These are phyloP conservation scores for Apiotrichum veenhuisii DNA, from an alignment of 1,284 basidiomycete species.

Conservation along the genomic window DNA sequence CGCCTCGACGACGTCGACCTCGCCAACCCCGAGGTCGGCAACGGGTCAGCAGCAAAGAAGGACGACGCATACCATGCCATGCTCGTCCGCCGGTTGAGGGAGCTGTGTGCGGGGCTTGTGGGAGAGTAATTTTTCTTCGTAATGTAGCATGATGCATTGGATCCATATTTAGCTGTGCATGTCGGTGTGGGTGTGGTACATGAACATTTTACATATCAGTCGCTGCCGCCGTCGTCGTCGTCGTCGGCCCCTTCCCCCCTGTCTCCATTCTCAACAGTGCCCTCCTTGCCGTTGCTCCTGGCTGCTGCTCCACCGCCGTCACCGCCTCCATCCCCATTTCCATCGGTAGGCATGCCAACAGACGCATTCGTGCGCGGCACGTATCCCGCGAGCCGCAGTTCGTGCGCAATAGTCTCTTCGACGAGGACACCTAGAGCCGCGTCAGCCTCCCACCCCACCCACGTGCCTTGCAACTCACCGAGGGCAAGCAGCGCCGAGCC, in stretches of 20 bases:
- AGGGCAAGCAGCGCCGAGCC: conserved; percentile 34
- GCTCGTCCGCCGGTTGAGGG: conserved; percentile 41
- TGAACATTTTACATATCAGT: too few species aligned
- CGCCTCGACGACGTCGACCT: conserved; percentile 47
- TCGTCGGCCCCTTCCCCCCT: too few species aligned
- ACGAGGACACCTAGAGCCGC: conserved; percentile 29
- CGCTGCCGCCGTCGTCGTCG: too few species aligned
- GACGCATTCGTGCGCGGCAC: too few species aligned
- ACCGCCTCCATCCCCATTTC: not conserved
- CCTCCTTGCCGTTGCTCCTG: too few species aligned
- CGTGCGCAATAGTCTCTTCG: conserved; percentile 24
- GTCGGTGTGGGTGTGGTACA: too few species aligned
- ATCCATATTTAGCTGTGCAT: too few species aligned
- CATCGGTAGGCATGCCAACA: not conserved
- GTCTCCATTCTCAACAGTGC: too few species aligned
- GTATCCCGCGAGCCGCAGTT: conserved; percentile 22
- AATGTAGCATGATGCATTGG: conserved; percentile 3
- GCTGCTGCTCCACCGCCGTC: too few species aligned
- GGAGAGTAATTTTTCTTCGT: not conserved
- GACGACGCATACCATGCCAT: conserved; percentile 38
- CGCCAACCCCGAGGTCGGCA: conserved; percentile 19
- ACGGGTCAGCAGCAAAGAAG: conserved; percentile 3
- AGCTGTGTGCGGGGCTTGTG: conserved; percentile 31
- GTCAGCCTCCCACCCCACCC: conserved; percentile 4
- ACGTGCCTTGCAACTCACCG: conserved; percentile 28